These are phyloP conservation scores for Ganoderma lingzhi DNA, from an alignment of 1,284 basidiomycete genomes.

Conservation along the genomic window DNA sequence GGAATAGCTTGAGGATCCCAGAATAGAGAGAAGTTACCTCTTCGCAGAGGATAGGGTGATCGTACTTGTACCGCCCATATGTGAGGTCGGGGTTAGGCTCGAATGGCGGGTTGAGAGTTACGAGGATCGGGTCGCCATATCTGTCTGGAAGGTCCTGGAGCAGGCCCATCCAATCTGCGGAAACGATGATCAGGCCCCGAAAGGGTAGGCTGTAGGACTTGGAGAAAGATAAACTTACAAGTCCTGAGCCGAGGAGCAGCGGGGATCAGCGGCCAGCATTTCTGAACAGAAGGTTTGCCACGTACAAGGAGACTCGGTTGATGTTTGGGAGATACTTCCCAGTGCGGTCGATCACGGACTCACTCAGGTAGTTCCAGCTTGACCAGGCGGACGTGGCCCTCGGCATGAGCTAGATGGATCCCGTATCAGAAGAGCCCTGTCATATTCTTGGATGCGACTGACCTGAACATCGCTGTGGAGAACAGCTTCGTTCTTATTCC, in stretches of 20 bases:
- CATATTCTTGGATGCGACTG: conserved; percentile 46
- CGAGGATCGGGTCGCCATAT: conserved; percentile 73
- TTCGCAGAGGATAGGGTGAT: conserved; percentile 71
- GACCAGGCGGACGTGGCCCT: conserved; percentile 67
- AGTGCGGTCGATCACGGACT: conserved; percentile 47
- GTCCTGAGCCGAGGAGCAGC: conserved; percentile 43
- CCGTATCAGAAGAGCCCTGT: background rate
- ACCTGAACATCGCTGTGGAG: conserved; percentile 64
- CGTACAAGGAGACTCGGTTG: conserved; percentile 72
- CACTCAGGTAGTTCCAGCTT: conserved; percentile 80
- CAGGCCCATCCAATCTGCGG: conserved; percentile 69
- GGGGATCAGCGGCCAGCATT: background rate
- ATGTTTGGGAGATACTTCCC: conserved; percentile 56
- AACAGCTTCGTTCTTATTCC: conserved; percentile 77
- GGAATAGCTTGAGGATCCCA: conserved; percentile 12
- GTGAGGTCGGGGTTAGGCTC: conserved; percentile 61
- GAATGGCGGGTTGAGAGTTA: conserved; percentile 80
- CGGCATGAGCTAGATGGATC: conserved; percentile 67
- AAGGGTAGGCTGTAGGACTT: background rate
- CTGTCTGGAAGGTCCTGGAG: conserved; percentile 73
- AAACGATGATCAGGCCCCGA: background rate
- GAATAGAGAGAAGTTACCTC: conserved; percentile 43
- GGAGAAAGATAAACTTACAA: conserved; percentile 43
- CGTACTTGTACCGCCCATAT: conserved; percentile 67
- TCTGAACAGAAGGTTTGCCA: conserved; percentile 4